Evolutionary conservation across 1,284 basidiomycete genomes (phyloP).

Genomic region (Ustilago sp.): DNA sequence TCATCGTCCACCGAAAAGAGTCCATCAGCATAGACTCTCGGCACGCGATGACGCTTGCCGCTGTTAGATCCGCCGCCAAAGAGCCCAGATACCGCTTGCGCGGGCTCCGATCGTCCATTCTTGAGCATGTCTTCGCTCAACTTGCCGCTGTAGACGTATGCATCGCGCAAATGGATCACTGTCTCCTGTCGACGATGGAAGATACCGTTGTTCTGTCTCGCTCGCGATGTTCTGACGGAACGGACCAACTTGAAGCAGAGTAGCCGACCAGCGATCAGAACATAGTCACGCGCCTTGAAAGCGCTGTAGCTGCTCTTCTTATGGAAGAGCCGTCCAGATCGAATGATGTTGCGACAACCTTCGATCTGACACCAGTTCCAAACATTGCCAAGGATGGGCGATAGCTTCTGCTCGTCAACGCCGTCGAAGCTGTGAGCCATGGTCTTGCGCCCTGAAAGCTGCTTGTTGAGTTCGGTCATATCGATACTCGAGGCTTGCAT

Average conservation of each 20-base stretch:
- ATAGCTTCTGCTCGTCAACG: conserved; percentile 65
- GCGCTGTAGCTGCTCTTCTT: conserved; percentile 69
- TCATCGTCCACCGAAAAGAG: conserved; percentile 63
- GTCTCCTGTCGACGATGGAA: conserved; percentile 62
- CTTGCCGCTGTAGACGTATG: conserved; percentile 66
- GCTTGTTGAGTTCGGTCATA: conserved; percentile 71
- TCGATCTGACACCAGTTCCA: conserved; percentile 85
- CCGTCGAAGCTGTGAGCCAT: conserved; percentile 8
- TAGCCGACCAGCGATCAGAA: conserved; percentile 63
- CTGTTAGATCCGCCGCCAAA: conserved; percentile 52
- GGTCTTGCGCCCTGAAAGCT: conserved; percentile 23
- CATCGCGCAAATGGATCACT: conserved; percentile 65
- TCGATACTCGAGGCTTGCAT: conserved; percentile 75
- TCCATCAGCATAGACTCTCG: conserved; percentile 66
- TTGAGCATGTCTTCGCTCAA: conserved; percentile 58
- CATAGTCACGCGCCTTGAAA: conserved; percentile 58
- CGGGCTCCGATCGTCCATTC: conserved; percentile 53
- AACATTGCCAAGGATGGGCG: conserved; percentile 75
- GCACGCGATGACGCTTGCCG: conserved; percentile 51
- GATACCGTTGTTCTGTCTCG: conserved; percentile 68
- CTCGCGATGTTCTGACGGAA: conserved; percentile 58
- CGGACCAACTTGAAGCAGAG: conserved; percentile 62
- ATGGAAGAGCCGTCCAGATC: conserved; percentile 78
- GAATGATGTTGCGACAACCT: conserved; percentile 79
- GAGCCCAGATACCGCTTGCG: conserved; percentile 44